These are phyloP conservation scores for Chenopodium berlandieri DNA, from an alignment of 148 eudicot genomes.

Conservation along the genomic window DNA sequence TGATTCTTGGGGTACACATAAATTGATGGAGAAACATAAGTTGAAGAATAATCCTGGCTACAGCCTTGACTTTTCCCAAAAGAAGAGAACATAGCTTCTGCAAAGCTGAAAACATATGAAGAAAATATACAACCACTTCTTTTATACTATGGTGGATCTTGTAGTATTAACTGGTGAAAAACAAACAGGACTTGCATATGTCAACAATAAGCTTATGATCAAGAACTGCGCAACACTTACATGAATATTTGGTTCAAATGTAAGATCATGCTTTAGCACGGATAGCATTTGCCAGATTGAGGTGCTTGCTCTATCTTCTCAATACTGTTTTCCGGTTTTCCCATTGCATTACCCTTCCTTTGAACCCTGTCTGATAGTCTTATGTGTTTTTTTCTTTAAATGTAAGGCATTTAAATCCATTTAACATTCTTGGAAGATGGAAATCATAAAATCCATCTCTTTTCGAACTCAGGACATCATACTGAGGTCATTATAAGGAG, in stretches of 20 bases:
- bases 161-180: slow-evolving; percentile 3
- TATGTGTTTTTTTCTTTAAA: neutral
- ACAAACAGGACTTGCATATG: neutral
- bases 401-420: neutral
- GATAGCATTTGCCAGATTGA: neutral
- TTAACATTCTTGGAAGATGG: neutral
- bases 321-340: neutral
- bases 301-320: neutral
- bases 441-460: neutral
- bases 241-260: neutral
- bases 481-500: neutral
- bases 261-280: neutral
- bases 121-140: neutral
- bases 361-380: neutral
- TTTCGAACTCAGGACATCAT: neutral
- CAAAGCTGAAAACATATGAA: slow-evolving; percentile 19
- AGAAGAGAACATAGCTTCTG: slow-evolving; percentile 13
- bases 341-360: neutral
- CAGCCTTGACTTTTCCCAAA: slow-evolving; percentile 26
- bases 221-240: neutral
- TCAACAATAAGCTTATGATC: neutral
- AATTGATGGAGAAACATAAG: slow-evolving; percentile 23
- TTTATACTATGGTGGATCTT: neutral
- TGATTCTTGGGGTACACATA: slow-evolving; percentile 21
- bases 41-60: slow-evolving; percentile 35